Percentiles rank a stretch among this genome's conserved stretches.
phyloP scores from a whole-genome alignment of 495 filamentous ascomycete species.

The Rostrohypoxylon terebratum region DNA sequence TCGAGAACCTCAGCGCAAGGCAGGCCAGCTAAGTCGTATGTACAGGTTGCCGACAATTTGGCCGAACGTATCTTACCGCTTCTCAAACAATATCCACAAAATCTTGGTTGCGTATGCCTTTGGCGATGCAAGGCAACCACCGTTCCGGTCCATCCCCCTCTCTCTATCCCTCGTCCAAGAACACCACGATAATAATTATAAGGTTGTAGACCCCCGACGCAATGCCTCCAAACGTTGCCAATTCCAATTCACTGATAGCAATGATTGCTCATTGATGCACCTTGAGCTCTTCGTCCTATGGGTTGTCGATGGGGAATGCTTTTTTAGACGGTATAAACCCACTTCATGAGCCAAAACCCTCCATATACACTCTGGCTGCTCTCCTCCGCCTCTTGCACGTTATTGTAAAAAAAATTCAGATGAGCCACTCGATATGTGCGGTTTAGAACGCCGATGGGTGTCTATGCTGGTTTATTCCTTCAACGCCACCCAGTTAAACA shows the following conservation, averaged over 20 bases:
- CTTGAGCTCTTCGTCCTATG: constrained; percentile 29
- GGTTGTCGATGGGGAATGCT: constrained; percentile 34
- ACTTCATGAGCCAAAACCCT: constrained; percentile 32
- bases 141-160: constrained; percentile 20
- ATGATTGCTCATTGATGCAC: constrained; percentile 34
- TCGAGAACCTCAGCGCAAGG: constrained; percentile 35
- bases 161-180: constrained; percentile 27
- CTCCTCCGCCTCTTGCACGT: constrained; percentile 33
- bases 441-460: constrained; percentile 50
- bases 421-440: constrained; percentile 46
- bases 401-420: constrained; percentile 43
- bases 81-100: constrained; percentile 22
- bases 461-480: constrained; percentile 54
- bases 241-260: constrained; percentile 21
- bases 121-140: constrained; percentile 16
- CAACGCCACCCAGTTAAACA: constrained; percentile 51
- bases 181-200: constrained; percentile 42
- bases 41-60: constrained; percentile 44
- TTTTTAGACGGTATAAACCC: constrained; percentile 27
- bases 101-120: constrained; percentile 33
- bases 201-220: constrained; percentile 24
- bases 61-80: constrained; percentile 29
- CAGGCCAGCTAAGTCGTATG: constrained; percentile 32
- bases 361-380: constrained; percentile 43
- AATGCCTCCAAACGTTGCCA: constrained; percentile 20